Evolutionary conservation across 352 stramenopile genomes (phyloP), one percentile per base, ranked within the genome.

Genomic region (Poterioochromonas sp.): DNA sequence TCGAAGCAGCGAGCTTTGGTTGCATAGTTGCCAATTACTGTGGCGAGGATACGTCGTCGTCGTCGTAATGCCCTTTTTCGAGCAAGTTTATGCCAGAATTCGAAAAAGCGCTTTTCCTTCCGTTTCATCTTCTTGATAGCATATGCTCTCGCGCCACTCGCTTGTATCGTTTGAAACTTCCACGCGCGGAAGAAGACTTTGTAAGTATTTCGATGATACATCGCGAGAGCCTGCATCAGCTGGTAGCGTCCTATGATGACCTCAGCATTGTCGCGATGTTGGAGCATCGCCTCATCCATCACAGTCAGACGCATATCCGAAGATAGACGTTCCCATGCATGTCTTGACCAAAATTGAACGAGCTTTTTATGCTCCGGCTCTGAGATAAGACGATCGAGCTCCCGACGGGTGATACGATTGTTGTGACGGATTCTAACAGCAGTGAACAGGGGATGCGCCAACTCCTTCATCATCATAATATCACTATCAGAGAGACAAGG

Each of bases 1-100:
- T 73, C 2, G n/a, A 73, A 73, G 37, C 29, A 40, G 22, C 63
- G 63, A 15, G 63, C 29, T 44, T 73, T 73, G 29, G 32, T 8
- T 26, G 35, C 12, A 29, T 73, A 73, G 20, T 8, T 12, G 29
- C 20, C 63, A 8, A 73, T 73, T 1, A 73, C 63, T 47, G 47
- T 15, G 12, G 63, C 63, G 2, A 73, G 35, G 8, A 44, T 11
- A 3, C 63, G 22, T 29, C 40, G 47, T 29, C 63, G 22, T 22
- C 63, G 22, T 5, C 34, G 34, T 5, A 68, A 18, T 15, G 12
- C 58, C 12, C 34, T 18, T 18, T 39, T 15, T 18, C 58, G 58
- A 32, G 58, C 5, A 12, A 68, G 12, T 40, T 39, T 5, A 5
- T 37, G 29, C 58, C 58, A 68, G 12, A 32, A 39, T 26, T 35